Evolutionary conservation across 1,284 basidiomycete species (phyloP).

Genomic region (Microbotryum intermedium): DNA sequence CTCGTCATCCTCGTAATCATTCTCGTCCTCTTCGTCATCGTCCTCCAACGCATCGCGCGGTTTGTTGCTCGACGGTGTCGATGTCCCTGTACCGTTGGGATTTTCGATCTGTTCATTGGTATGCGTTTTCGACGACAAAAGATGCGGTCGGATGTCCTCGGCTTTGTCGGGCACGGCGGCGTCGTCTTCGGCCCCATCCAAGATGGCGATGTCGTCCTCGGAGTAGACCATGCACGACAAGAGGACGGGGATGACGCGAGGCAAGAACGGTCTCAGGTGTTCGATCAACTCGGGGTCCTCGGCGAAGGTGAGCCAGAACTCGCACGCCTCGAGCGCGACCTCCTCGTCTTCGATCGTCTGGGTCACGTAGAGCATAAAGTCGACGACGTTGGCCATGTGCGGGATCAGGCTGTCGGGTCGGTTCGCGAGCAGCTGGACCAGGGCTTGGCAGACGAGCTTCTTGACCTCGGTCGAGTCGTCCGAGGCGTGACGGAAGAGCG

Average conservation of each 20-base stretch:
- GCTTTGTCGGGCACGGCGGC: constrained; percentile 75
- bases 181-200: constrained; percentile 80
- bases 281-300: constrained; percentile 81
- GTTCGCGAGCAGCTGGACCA: constrained; percentile 83
- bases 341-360: constrained; percentile 83
- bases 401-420: constrained; percentile 95
- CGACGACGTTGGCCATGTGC: constrained; percentile 88
- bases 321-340: constrained; percentile 92
- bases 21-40: constrained; percentile 76
- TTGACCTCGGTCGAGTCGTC: constrained; percentile 89
- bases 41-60: constrained; percentile 58
- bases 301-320: constrained; percentile 99
- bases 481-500: constrained; percentile 86
- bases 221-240: constrained; percentile 96
- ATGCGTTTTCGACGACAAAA: constrained; percentile 76
- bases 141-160: constrained; percentile 89
- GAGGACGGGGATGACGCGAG: constrained; percentile 82
- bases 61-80: constrained; percentile 5
- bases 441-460: constrained; percentile 89
- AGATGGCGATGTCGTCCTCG: constrained; percentile 89
- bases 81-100: constrained; percentile 7
- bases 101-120: constrained; percentile 34
- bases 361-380: constrained; percentile 98
- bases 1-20: constrained; percentile 81
- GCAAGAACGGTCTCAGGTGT: constrained; percentile 75